Percentiles rank a stretch among this genome's conserved stretches.
These are phyloP conservation scores for Euphorbia pulcherrima DNA, from an alignment of 345 rosid species.

Conservation along the genomic window DNA sequence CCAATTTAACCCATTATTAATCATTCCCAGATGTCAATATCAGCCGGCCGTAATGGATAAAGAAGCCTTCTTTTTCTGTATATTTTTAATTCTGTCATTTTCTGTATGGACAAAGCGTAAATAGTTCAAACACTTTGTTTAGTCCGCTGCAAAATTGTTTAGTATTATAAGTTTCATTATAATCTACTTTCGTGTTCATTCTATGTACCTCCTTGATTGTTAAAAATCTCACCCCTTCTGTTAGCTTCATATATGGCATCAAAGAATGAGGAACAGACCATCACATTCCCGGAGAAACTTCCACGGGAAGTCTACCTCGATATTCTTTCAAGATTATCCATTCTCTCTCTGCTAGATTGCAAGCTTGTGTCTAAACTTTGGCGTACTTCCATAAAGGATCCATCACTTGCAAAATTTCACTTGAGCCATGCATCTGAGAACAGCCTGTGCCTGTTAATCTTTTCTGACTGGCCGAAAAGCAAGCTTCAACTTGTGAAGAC, in stretches of 20 bases:
- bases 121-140: not conserved
- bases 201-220: not conserved
- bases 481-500: constrained; percentile 13
- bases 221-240: too few species aligned
- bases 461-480: constrained; percentile 19
- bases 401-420: constrained; percentile 5
- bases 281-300: constrained; percentile 13
- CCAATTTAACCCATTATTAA: not conserved
- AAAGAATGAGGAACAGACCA: constrained; percentile 4
- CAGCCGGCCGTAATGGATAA: not conserved
- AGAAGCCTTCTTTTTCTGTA: not conserved
- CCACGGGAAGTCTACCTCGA: constrained; percentile 6
- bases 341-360: constrained; percentile 11
- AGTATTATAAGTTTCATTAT: not conserved
- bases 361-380: constrained; percentile 13
- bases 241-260: constrained; percentile 3
- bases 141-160: not conserved
- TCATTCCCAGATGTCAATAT: not conserved
- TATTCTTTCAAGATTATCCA: constrained; percentile 12
- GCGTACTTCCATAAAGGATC: constrained; percentile 14
- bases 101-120: not conserved
- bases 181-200: not conserved
- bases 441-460: constrained; percentile 6
- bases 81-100: not conserved
- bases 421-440: not conserved